A percentile compares a stretch with the other conserved stretches of the same genome.
Conservation (phyloP, 495 filamentous ascomycete species). For the Neurospora tetraspora region DNA sequence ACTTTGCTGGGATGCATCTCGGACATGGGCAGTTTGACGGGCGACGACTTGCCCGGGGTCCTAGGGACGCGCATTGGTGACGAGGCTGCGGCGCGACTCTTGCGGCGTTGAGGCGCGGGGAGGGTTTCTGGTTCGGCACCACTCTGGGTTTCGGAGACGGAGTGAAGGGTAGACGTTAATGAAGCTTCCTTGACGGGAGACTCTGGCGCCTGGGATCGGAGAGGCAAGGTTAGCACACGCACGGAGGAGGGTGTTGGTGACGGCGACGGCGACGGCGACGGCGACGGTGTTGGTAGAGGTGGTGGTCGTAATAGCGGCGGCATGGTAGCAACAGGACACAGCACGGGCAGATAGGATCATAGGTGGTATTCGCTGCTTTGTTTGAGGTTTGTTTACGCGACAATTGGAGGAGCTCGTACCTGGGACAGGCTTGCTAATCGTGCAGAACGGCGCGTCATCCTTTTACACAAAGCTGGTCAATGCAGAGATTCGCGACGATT, state of each 20-base stretch:
- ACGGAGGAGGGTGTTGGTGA: constrained; percentile 8
- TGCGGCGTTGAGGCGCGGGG: constrained; percentile 17
- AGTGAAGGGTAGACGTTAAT: constrained; percentile 25
- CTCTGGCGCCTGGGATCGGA: constrained; percentile 8
- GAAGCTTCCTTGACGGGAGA: constrained; percentile 5
- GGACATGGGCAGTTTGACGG: constrained; percentile 46
- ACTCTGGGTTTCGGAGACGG: constrained; percentile 36
- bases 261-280: background rate
- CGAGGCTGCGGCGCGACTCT: constrained; percentile 18
- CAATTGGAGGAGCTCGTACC: constrained; percentile 20
- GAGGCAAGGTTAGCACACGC: constrained; percentile 1
- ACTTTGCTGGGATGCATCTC: constrained; percentile 76
- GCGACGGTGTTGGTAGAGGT: background rate
- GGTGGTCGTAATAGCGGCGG: background rate
- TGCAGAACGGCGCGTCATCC: constrained; percentile 39
- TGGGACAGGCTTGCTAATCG: constrained; percentile 35
- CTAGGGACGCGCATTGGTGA: constrained; percentile 34
- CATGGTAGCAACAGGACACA: background rate
- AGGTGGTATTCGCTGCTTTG: background rate
- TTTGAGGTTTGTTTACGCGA: constrained; percentile 6
- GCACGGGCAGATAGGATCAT: background rate
- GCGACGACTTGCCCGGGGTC: constrained; percentile 31
- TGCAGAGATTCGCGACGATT: background rate
- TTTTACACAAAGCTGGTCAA: background rate
- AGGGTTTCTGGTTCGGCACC: constrained; percentile 4